Evolutionary conservation across 1,284 basidiomycete species (phyloP), one percentile per base, ranked within the genome.

Genomic region (Dichomitus squalens): DNA sequence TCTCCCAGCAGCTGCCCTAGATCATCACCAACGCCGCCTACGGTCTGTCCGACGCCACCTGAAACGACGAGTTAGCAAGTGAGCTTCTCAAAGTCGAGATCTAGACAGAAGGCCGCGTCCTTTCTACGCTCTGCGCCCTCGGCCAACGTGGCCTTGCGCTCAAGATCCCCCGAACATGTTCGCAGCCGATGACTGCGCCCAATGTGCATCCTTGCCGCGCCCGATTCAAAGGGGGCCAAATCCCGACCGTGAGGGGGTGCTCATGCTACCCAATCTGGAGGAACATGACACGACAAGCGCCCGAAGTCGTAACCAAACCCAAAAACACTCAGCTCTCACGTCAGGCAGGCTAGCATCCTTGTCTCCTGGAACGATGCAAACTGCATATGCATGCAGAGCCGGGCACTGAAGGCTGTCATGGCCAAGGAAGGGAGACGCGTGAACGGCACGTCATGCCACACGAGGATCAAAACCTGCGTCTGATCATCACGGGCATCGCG

Each of bases 251-350:
- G n/a, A n/a, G n/a, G n/a, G n/a, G n/a, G n/a, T n/a, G n/a, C n/a
- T n/a, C n/a, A n/a, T n/a, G n/a, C n/a, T n/a, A n/a, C 6, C 29
- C 29, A 31, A 6, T 31, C 29, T 11, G 6, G 29, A 44, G 39
- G 43, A 46, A 49, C 25, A 46, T 43, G 33, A 38, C 35, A 35
- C 27, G 11, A 48, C 47, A 61, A 55, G 56, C 60, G 60, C 60
- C 43, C 53, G 49, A 14, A 7, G 12, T 48, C 20, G 39, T 44
- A 53, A 41, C 34, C 31, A 54, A n/a, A 34, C 14, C 39, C 31
- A 50, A 31, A 50, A 38, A 36, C 20, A 33, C 38, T 16, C n/a
- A 21, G 20, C 36, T 39, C 38, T 41, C 36, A 33, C 27, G 44
- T 25, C 35, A 8, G 14, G 9, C 20, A 25, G 18, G 20, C 8